phyloP scores from a whole-genome alignment of 345 rosid species.

The Rubroshorea leprosula region DNA sequence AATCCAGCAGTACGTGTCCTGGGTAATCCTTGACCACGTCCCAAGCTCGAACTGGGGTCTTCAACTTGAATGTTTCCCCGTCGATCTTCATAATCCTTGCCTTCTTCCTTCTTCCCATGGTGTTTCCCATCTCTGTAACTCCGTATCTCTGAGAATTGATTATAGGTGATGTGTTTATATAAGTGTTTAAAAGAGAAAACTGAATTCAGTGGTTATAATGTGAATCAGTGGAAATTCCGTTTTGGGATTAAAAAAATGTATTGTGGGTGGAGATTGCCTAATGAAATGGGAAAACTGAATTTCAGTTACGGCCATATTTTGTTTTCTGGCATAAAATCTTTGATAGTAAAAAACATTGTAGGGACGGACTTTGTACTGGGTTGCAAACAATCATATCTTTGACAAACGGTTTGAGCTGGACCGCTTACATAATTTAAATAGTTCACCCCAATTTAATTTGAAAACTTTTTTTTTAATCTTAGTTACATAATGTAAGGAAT shows the following conservation, averaged over 20 bases:
- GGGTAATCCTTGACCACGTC: constrained; percentile 65
- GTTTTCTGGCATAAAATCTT: too few relatives aligned
- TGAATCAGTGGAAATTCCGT: neutral
- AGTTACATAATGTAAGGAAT: too few relatives aligned
- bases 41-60: constrained; percentile 53
- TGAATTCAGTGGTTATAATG: neutral
- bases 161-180: too few relatives aligned
- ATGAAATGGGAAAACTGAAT: neutral
- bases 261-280: too few relatives aligned
- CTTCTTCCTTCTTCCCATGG: constrained; percentile 42
- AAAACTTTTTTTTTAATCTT: too few relatives aligned
- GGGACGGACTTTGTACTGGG: too few relatives aligned
- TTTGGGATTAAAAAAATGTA: neutral
- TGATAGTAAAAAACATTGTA: too few relatives aligned
- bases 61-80: constrained; percentile 71
- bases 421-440: too few relatives aligned
- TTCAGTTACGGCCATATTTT: neutral
- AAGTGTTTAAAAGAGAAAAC: too few relatives aligned
- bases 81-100: constrained; percentile 76
- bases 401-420: too few relatives aligned
- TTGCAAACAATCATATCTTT: too few relatives aligned
- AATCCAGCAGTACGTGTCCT: constrained; percentile 67
- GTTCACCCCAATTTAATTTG: too few relatives aligned
- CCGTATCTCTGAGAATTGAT: neutral
- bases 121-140: constrained; percentile 56